phyloP scores from a whole-genome alignment of 2,329 filamentous ascomycete genomes.

The Fusarium fujikuroi region DNA sequence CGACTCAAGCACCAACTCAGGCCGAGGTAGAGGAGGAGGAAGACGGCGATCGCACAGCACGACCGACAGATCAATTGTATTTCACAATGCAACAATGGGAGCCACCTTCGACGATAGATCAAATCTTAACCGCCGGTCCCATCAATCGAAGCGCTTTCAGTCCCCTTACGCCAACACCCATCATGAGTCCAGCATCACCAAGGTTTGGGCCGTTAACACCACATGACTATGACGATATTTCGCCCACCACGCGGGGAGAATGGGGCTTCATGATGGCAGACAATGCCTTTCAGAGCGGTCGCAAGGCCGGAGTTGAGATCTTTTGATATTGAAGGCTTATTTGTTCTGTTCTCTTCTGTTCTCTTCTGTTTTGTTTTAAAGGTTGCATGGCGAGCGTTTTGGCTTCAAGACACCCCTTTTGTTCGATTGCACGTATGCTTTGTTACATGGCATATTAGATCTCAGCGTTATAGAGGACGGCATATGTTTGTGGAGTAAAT shows the following conservation, averaged over 20 bases:
- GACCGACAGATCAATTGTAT: conserved; percentile 47
- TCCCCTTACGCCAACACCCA: conserved; percentile 36
- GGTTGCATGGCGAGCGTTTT: conserved; percentile 20
- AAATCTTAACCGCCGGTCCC: conserved; percentile 50
- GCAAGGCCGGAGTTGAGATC: conserved; percentile 60
- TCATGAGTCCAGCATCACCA: conserved; percentile 38
- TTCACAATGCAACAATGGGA: conserved; percentile 47
- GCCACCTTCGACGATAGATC: conserved; percentile 55
- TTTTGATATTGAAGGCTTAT: conserved; percentile 19
- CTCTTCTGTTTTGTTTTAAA: neutral
- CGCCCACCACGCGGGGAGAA: conserved; percentile 69
- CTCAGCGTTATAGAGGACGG: conserved; percentile 17
- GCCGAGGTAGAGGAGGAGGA: conserved; percentile 45
- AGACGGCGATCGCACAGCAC: conserved; percentile 53
- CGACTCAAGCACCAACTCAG: neutral
- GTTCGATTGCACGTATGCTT: conserved; percentile 9
- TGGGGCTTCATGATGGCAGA: conserved; percentile 70
- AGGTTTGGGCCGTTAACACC: conserved; percentile 64
- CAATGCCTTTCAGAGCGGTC: conserved; percentile 55
- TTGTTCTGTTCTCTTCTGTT: neutral
- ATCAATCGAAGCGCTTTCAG: conserved; percentile 37
- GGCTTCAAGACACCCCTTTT: conserved; percentile 19
- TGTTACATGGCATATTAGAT: conserved; percentile 14
- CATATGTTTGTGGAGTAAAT: conserved; percentile 3
- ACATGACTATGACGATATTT: conserved; percentile 70